A percentile compares a stretch with the other conserved stretches of the same genome.
Conservation (phyloP, 164 flowering plant genomes). For the Dillenia turbinata region DNA sequence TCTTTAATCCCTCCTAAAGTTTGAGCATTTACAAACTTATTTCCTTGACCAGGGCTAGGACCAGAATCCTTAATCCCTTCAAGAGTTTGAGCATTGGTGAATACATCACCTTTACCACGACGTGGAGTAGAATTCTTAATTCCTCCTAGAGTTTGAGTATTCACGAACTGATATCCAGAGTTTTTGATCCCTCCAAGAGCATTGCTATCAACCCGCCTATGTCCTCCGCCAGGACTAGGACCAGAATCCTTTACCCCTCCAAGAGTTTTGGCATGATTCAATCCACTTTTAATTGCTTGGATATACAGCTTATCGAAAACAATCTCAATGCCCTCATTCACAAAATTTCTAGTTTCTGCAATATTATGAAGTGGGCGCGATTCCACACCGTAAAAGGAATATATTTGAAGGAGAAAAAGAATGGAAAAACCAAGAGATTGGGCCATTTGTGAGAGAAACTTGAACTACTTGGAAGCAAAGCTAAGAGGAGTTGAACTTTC, state of each 20-base stretch:
- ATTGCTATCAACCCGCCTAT: background rate
- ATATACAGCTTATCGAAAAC: background rate
- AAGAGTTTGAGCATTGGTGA: constrained; percentile 6
- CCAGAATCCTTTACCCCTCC: constrained; percentile 21
- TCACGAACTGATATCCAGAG: constrained; percentile 20
- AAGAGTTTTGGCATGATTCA: constrained; percentile 4
- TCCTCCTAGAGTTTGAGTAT: constrained; percentile 12
- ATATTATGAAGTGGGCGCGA: no score
- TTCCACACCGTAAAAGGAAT: no score
- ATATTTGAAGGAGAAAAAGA: no score
- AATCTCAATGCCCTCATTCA: no score
- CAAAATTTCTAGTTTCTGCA: no score
- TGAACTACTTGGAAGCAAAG: no score
- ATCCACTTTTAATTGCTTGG: constrained; percentile 3
- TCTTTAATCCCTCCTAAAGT: constrained; percentile 26
- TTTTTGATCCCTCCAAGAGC: constrained; percentile 24
- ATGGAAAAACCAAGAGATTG: no score
- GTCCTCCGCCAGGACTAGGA: constrained; percentile 20
- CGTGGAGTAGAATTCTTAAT: background rate
- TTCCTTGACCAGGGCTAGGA: constrained; percentile 20
- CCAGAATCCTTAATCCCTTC: constrained; percentile 21
- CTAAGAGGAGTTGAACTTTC: no score
- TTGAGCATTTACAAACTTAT: background rate
- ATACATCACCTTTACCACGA: background rate
- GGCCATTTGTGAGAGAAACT: no score